phyloP scores from a whole-genome alignment of 176 grass and related monocot species.

The Tuctoria greenei region DNA sequence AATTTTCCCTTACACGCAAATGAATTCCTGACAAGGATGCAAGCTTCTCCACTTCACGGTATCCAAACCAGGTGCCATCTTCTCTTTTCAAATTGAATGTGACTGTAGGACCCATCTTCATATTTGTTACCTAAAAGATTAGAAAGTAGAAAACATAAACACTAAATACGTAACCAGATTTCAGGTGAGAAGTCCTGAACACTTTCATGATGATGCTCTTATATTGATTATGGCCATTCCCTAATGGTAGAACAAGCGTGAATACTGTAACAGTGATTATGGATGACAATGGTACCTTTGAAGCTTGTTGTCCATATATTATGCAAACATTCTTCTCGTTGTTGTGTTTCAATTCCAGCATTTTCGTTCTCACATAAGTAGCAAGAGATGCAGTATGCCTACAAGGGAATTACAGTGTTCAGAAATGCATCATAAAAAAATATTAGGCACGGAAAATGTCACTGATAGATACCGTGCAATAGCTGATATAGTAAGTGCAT shows the following conservation, averaged over 20 bases:
- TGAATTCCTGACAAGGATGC: conserved; percentile 85
- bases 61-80: conserved; percentile 84
- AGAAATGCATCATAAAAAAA: conserved; percentile 1
- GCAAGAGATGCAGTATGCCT: conserved; percentile 80
- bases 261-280: background rate
- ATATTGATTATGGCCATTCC: background rate
- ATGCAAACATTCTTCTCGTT: conserved; percentile 70
- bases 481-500: conserved; percentile 59
- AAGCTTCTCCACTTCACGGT: conserved; percentile 84
- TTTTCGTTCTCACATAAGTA: conserved; percentile 66
- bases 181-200: background rate
- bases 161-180: too few species aligned
- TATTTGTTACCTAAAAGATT: conserved; percentile 45
- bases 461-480: conserved; percentile 58
- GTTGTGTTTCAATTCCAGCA: conserved; percentile 78
- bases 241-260: background rate
- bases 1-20: conserved; percentile 67
- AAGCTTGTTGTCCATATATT: conserved; percentile 61
- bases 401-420: conserved; percentile 35
- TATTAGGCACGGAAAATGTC: conserved; percentile 18
- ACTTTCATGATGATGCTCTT: conserved; percentile 12
- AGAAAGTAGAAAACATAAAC: conserved; percentile 10
- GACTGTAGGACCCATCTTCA: conserved; percentile 71
- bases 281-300: conserved; percentile 44
- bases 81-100: conserved; percentile 99